Conservation (phyloP, 1,284 basidiomycete species). For the Cryptococcus sp. region DNA sequence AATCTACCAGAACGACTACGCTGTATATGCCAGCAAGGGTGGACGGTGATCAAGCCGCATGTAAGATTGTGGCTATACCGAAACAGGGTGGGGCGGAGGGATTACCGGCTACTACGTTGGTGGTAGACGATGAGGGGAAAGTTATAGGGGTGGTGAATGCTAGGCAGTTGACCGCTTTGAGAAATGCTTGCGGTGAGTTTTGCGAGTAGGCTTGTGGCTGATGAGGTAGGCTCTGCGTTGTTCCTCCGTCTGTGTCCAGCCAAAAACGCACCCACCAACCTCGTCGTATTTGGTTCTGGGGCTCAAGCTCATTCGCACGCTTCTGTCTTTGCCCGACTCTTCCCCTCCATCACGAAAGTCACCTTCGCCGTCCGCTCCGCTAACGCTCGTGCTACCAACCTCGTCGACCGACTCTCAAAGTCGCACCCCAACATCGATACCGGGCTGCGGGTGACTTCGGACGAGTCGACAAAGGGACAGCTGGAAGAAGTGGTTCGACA, state of each 20-base stretch:
- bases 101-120: slow-evolving; percentile 66
- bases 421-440: slow-evolving; percentile 47
- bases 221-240: slow-evolving; percentile 63
- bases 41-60: slow-evolving; percentile 49
- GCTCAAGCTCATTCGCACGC: slow-evolving; percentile 59
- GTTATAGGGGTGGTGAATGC: slow-evolving; percentile 71
- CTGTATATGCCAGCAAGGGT: slow-evolving; percentile 47
- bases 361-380: slow-evolving; percentile 60
- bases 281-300: slow-evolving; percentile 72
- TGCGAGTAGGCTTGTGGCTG: background rate
- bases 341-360: slow-evolving; percentile 54
- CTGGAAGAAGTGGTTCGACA: slow-evolving; percentile 23
- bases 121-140: slow-evolving; percentile 65
- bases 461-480: slow-evolving; percentile 5
- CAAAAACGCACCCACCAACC: slow-evolving; percentile 43
- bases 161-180: slow-evolving; percentile 63
- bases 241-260: slow-evolving; percentile 56
- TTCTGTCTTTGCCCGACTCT: slow-evolving; percentile 57
- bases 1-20: slow-evolving; percentile 23
- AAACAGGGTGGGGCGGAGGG: slow-evolving; percentile 50
- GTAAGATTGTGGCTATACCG: slow-evolving; percentile 71
- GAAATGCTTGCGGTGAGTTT: slow-evolving; percentile 68
- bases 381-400: slow-evolving; percentile 52
- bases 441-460: slow-evolving; percentile 3
- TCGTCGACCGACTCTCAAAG: slow-evolving; percentile 48